Conservation (phyloP, 2,329 filamentous ascomycete genomes). For the Fusarium nodosum region DNA sequence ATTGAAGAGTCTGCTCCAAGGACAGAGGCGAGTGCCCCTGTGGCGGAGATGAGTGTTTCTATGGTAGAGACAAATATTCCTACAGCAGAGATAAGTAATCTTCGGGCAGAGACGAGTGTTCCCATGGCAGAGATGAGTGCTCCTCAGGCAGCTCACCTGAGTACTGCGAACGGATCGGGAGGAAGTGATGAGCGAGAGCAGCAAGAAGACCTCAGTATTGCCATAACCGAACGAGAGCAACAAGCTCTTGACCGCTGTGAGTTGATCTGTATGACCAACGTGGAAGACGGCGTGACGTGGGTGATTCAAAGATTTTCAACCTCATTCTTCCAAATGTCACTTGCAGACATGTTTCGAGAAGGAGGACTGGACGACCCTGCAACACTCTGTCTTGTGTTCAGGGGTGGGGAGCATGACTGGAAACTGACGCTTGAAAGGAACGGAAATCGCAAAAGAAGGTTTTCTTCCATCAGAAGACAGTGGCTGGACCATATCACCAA, state of each 20-base stretch:
- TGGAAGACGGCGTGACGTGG: background rate
- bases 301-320: background rate
- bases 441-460: background rate
- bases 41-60: background rate
- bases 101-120: background rate
- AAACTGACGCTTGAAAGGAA: background rate
- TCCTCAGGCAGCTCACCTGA: background rate
- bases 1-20: background rate
- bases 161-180: background rate
- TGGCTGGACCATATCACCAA: slow-evolving; percentile 1
- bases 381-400: slow-evolving; percentile 2
- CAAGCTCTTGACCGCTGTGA: background rate
- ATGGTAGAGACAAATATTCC: background rate
- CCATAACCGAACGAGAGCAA: background rate
- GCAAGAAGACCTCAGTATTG: background rate
- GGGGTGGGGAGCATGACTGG: background rate
- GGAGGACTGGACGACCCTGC: background rate
- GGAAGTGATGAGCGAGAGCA: background rate
- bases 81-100: background rate
- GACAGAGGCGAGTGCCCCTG: background rate
- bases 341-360: background rate
- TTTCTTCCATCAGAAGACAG: background rate
- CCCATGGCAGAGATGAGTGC: background rate
- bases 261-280: background rate
- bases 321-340: slow-evolving; percentile 17